Evolutionary conservation across 1,139 yeast species (phyloP), one percentile per base, ranked within the genome.

Genomic region (Candida pseudoviswanathii): DNA sequence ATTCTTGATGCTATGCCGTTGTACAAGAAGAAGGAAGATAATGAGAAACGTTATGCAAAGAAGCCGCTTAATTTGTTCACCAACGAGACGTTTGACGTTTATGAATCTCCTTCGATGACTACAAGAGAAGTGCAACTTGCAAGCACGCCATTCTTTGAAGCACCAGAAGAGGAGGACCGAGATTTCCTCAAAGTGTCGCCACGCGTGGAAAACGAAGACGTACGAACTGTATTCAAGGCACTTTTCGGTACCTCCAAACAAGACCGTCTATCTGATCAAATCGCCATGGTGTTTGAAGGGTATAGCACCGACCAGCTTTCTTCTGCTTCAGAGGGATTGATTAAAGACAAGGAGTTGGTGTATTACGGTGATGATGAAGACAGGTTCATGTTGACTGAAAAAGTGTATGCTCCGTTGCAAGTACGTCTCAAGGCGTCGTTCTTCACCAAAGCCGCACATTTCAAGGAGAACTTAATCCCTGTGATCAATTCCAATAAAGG

Each of bases 341-440:
- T 84, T 16, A 71, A 70, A 39, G 81, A 77, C 5, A 80, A 77
- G 52, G 84, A 84, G 40, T 71, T 86, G 52, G 70, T 79, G 1
- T 76, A 77, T 49, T 71, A 77, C 21, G 77, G 82, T 31, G 70
- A 65, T 36, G 73, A 70, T 25, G 71, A 72, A 39, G 70, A 77
- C 8, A 78, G 81, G 51, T 86, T 85, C 56, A 65, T 71, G 5
- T 66, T 88, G 40, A 81, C 89, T 1, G 96, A 88, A 27, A 77
- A 71, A 51, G 75, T 85, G 36, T 64, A 73, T 48, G 66, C 67
- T 41, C 51, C 76, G 3, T 58, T 84, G 21, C 70, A 69, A 10
- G 70, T 73, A 41, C 71, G 74, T 48, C 63, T 77, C 5, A 73
- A 78, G 40, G 47, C 57, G 1, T 63, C 67, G 22, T 74, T 82